Evolutionary conservation across 202 grass and related monocot genomes (phyloP).

Genomic region (Saccharum hybrid): DNA sequence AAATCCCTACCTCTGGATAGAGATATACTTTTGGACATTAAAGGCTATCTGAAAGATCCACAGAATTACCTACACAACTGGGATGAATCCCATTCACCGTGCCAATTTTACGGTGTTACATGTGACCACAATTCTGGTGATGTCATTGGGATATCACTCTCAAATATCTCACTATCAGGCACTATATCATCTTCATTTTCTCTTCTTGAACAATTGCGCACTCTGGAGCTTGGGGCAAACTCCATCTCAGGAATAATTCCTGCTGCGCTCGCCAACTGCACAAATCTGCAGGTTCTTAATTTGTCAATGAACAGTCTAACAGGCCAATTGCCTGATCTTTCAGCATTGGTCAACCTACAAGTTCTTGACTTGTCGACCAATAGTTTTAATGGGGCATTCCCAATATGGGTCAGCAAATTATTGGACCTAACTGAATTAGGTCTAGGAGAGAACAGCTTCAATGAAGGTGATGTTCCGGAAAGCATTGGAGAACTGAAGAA

Average conservation of each 20-base stretch:
- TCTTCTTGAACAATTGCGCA: constrained; percentile 56
- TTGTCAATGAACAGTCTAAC: constrained; percentile 73
- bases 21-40: constrained; percentile 70
- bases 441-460: constrained; percentile 81
- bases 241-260: constrained; percentile 73
- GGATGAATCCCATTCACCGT: constrained; percentile 60
- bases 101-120: constrained; percentile 73
- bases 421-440: constrained; percentile 62
- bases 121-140: constrained; percentile 60
- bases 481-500: constrained; percentile 80
- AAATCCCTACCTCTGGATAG: constrained; percentile 55
- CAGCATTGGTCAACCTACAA: constrained; percentile 60
- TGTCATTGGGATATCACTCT: constrained; percentile 72
- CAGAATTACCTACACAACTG: constrained; percentile 64
- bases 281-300: constrained; percentile 79
- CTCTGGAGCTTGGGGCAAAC: constrained; percentile 73
- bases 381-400: constrained; percentile 69
- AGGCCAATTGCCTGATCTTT: constrained; percentile 79
- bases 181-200: constrained; percentile 77
- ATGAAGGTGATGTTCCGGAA: constrained; percentile 68
- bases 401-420: constrained; percentile 67
- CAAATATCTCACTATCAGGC: constrained; percentile 76
- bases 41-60: constrained; percentile 73
- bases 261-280: constrained; percentile 62
- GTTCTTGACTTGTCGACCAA: constrained; percentile 94